These are phyloP conservation scores for Sporothrix variecibatus DNA, from an alignment of 2,329 filamentous ascomycete genomes.

Conservation along the genomic window DNA sequence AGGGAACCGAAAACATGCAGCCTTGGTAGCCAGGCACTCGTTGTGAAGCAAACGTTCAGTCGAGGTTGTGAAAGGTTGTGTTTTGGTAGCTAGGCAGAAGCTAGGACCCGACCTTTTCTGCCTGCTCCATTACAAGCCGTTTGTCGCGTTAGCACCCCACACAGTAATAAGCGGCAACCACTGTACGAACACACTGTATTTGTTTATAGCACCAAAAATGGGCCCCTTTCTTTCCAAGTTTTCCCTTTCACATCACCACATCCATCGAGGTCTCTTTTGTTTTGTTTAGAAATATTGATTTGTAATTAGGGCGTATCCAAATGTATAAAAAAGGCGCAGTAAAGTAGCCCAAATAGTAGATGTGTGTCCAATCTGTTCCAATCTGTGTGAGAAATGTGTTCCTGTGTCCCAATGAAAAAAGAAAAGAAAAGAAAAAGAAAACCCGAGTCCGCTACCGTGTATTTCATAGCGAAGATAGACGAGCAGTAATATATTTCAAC, in stretches of 20 bases:
- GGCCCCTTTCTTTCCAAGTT: background rate
- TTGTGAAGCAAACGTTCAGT: background rate
- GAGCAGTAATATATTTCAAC: constrained; percentile 1
- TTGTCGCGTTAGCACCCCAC: background rate
- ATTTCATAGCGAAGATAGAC: background rate
- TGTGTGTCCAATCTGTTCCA: constrained; percentile 15
- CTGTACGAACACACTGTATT: constrained; percentile 3
- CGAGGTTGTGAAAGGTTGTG: background rate
- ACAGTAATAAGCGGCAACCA: background rate
- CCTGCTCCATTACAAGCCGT: background rate
- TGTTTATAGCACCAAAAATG: background rate
- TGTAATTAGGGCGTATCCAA: background rate
- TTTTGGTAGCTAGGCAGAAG: constrained; percentile 11
- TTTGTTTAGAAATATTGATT: background rate
- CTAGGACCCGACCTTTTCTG: background rate
- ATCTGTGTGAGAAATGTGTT: constrained; percentile 5
- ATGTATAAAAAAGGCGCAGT: no score
- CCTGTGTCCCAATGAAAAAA: background rate
- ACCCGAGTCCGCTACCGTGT: constrained; percentile 9
- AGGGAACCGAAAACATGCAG: background rate
- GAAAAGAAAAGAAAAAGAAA: background rate
- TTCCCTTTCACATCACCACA: background rate
- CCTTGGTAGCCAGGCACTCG: background rate
- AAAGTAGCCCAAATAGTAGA: background rate
- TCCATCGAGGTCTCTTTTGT: background rate